Percentiles rank a stretch among this genome's conserved stretches.
phyloP scores from a whole-genome alignment of 2,329 filamentous ascomycete species.

The Chaetomiaceae sp. region DNA sequence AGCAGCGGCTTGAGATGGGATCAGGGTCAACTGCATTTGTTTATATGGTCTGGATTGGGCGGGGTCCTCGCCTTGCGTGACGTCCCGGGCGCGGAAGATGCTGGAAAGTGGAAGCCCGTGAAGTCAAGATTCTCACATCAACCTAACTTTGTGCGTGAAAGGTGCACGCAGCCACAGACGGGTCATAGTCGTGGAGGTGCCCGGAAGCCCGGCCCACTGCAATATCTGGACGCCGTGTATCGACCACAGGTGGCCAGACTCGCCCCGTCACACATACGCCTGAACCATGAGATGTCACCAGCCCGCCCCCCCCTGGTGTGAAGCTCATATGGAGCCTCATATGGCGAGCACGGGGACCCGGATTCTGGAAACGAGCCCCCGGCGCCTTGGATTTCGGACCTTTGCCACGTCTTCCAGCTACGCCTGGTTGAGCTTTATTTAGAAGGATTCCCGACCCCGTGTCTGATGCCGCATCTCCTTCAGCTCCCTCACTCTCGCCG shows the following conservation, averaged over 20 bases:
- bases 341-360: constrained; percentile 20
- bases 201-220: too few species aligned
- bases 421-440: background rate
- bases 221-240: too few species aligned
- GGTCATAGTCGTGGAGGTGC: too few species aligned
- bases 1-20: constrained; percentile 4
- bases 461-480: background rate
- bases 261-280: too few species aligned
- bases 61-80: too few species aligned
- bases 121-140: too few species aligned
- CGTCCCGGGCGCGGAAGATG: too few species aligned
- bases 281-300: background rate
- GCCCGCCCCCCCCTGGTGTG: background rate
- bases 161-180: too few species aligned
- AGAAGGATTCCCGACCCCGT: background rate
- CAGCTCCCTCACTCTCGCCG: background rate
- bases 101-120: too few species aligned
- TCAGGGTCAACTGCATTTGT: background rate
- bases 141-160: too few species aligned
- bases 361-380: constrained; percentile 17
- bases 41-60: background rate
- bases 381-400: background rate
- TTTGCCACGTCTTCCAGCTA: background rate
- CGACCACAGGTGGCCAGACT: too few species aligned
- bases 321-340: constrained; percentile 22